Evolutionary conservation across 768 basidiomycete genomes (phyloP), one percentile per base, ranked within the genome.

Genomic region (Cyclocybe cylindracea): DNA sequence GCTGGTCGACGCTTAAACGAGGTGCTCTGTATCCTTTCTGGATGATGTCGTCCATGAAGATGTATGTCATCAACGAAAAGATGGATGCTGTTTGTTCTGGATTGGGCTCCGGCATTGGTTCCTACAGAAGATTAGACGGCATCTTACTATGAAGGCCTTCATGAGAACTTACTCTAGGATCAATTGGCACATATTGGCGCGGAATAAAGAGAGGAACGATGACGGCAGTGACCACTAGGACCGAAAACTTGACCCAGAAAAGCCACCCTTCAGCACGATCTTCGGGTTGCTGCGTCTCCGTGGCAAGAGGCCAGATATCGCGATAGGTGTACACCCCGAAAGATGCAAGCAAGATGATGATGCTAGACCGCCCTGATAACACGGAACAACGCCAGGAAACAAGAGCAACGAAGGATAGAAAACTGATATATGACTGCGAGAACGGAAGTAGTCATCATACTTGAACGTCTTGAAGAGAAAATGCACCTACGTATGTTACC

Each of bases 301-400:
- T 85, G 24, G 72, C 69, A 5, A 86, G 61, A 2, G 85, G 84
- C 66, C 73, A 83, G 7, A 87, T 45, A 55, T 81, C 77, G 19
- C 83, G 74, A 60, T 82, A 80, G 8, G 66, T 60, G 60, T 78
- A 86, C 2, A 84, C 70, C 4, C 46, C 55, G 69, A 55, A 70
- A 56, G 58, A 69, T 48, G 49, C 71, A 34, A 72, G 38, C 1
- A 71, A 56, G 10, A 74, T 8, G 19, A 58, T 9, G 39, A 46
- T 63, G 39, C 66, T 50, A 50, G 66, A 67, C 13, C 50, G 48
- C 24, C 4, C 24, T 24, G 24, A 24, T 24, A 24, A 24, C 24
- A 24, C 24, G 5, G 24, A 24, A 3, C 24, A 24, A 24, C 24
- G 24, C 24, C 24, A 5, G 24, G 24, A 24, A 24, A 24, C 24